Conservation (phyloP, 2,329 filamentous ascomycete species). For the Scedosporium boydii region DNA sequence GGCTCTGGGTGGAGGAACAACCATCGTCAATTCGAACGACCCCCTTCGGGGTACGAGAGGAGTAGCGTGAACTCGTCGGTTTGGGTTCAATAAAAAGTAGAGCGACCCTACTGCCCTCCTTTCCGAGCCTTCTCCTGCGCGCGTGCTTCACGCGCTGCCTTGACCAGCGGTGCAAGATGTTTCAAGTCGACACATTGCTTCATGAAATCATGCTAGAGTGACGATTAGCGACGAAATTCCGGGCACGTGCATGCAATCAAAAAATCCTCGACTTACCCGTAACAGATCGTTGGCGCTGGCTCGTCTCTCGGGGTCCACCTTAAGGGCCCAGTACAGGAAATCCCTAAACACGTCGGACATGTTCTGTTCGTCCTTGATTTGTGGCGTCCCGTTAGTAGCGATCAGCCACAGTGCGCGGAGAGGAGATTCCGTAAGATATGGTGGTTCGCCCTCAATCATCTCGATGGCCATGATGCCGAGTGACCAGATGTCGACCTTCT, state of each 20-base stretch:
- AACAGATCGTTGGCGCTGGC: constrained; percentile 90
- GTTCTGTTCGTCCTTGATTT: constrained; percentile 86
- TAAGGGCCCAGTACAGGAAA: constrained; percentile 85
- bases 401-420: constrained; percentile 90
- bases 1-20: not conserved
- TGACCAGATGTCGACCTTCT: constrained; percentile 98
- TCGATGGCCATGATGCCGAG: constrained; percentile 99
- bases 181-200: constrained; percentile 61
- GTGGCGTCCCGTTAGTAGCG: constrained; percentile 89
- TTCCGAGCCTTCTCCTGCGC: constrained; percentile 76
- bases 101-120: constrained; percentile 10
- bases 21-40: not conserved
- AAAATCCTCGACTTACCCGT: constrained; percentile 51
- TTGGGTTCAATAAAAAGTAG: not conserved
- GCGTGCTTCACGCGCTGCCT: constrained; percentile 74
- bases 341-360: constrained; percentile 77
- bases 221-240: not conserved
- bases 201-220: constrained; percentile 69
- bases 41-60: not conserved
- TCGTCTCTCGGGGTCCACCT: constrained; percentile 94
- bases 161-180: constrained; percentile 78
- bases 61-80: not conserved
- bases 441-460: constrained; percentile 98
- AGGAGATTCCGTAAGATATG: constrained; percentile 91
- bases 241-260: not conserved